Evolutionary conservation across 805 yeast species (phyloP).

Genomic region (Phaffomyces antillensis): DNA sequence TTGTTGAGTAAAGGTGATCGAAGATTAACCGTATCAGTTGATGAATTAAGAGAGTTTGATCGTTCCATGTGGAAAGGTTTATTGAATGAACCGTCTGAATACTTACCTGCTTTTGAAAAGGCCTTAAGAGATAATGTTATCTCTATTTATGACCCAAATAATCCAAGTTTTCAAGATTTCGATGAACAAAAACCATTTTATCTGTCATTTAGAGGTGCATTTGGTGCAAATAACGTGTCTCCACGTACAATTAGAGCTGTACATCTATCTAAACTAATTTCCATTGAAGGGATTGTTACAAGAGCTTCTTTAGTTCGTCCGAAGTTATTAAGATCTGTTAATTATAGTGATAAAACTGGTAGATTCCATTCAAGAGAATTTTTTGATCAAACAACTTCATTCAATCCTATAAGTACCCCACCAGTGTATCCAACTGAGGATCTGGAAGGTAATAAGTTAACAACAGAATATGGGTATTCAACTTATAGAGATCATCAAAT

Average conservation of each 20-base stretch:
- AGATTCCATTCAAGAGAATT: constrained; percentile 88
- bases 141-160: constrained; percentile 60
- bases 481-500: constrained; percentile 94
- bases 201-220: constrained; percentile 81
- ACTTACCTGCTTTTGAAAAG: constrained; percentile 79
- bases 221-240: constrained; percentile 80
- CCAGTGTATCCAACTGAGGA: constrained; percentile 92
- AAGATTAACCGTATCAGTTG: constrained; percentile 70
- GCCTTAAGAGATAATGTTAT: constrained; percentile 77
- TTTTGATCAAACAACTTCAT: constrained; percentile 85
- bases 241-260: constrained; percentile 82
- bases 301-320: constrained; percentile 91
- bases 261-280: constrained; percentile 72
- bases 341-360: constrained; percentile 79
- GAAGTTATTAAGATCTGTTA: constrained; percentile 84
- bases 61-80: constrained; percentile 70
- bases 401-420: constrained; percentile 75
- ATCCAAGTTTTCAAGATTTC: constrained; percentile 43
- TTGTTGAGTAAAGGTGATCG: constrained; percentile 63
- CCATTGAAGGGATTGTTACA: constrained; percentile 93
- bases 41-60: constrained; percentile 84
- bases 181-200: constrained; percentile 61
- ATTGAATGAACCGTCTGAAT: constrained; percentile 72
- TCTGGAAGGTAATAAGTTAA: constrained; percentile 78
- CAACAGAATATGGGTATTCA: constrained; percentile 88